Percentiles rank a stretch among this genome's conserved stretches.
Evolutionary conservation across 306 rosid species (phyloP).

Genomic region (Chamaecrista fasciculata): DNA sequence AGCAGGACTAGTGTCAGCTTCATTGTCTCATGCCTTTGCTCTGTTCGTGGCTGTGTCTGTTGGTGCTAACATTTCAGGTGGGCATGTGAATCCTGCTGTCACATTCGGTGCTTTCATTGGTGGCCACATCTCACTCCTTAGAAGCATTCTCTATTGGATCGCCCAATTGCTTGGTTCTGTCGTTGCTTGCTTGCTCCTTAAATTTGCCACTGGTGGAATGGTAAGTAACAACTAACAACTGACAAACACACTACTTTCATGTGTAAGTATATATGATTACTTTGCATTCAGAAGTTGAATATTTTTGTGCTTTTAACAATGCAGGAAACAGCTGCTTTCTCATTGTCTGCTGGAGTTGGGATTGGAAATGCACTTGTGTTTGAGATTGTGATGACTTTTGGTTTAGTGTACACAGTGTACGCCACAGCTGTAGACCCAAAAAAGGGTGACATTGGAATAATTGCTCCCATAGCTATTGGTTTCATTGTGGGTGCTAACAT

Average conservation of each 20-base stretch:
- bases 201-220: conserved; percentile 66
- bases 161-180: conserved; percentile 84
- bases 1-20: conserved; percentile 64
- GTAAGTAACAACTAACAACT: conserved; percentile 25
- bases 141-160: conserved; percentile 67
- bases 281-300: too few relatives aligned
- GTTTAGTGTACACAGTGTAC: conserved; percentile 75
- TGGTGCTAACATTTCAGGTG: conserved; percentile 77
- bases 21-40: conserved; percentile 66
- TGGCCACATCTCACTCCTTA: conserved; percentile 63
- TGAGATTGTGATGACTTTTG: conserved; percentile 83
- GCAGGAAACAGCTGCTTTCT: conserved; percentile 69
- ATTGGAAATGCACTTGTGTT: conserved; percentile 65
- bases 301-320: not conserved
- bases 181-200: conserved; percentile 75
- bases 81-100: conserved; percentile 81
- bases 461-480: conserved; percentile 86
- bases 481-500: conserved; percentile 82
- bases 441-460: conserved; percentile 60
- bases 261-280: too few relatives aligned
- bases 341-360: conserved; percentile 59
- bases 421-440: conserved; percentile 76
- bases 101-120: conserved; percentile 80
- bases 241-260: too few relatives aligned
- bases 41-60: conserved; percentile 74